These are phyloP conservation scores for Solanum acaule DNA, from an alignment of 257 asterid genomes.

Conservation along the genomic window DNA sequence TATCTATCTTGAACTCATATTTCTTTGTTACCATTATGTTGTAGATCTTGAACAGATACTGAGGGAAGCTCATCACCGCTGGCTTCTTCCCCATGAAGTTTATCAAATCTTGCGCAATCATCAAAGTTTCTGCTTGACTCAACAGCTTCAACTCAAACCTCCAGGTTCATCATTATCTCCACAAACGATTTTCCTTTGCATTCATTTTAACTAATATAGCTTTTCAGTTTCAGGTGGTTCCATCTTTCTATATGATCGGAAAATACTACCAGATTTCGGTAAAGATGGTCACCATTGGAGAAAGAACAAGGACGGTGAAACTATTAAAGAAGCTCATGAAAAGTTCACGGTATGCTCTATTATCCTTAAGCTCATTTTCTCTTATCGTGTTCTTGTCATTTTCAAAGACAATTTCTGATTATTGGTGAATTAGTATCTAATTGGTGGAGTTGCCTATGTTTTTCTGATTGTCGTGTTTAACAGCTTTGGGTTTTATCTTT, in stretches of 20 bases:
- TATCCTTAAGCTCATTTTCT: too few relatives aligned
- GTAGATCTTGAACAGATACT: conserved; percentile 9
- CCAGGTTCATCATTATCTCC: background rate
- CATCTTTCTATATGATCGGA: conserved; percentile 18
- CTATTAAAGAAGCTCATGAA: conserved; percentile 22
- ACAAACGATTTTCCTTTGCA: background rate
- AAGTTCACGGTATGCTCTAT: conserved; percentile 10
- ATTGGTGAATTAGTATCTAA: background rate
- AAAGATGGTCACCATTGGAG: conserved; percentile 25
- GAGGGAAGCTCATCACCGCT: conserved; percentile 9
- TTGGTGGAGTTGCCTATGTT: background rate
- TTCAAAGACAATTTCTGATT: too few relatives aligned
- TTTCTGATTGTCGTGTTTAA: background rate
- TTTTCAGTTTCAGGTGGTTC: conserved; percentile 4
- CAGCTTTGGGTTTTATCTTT: background rate
- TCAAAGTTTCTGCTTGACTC: background rate
- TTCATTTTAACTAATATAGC: background rate
- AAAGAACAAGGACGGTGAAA: conserved; percentile 21
- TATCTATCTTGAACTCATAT: background rate
- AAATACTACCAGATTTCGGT: conserved; percentile 9
- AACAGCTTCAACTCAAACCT: conserved; percentile 12
- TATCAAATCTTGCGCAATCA: conserved; percentile 15
- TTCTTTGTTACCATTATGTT: background rate
- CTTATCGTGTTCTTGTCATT: background rate
- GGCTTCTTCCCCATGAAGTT: conserved; percentile 18